Evolutionary conservation across 306 rosid species (phyloP).

Genomic region (Rubus idaeus): DNA sequence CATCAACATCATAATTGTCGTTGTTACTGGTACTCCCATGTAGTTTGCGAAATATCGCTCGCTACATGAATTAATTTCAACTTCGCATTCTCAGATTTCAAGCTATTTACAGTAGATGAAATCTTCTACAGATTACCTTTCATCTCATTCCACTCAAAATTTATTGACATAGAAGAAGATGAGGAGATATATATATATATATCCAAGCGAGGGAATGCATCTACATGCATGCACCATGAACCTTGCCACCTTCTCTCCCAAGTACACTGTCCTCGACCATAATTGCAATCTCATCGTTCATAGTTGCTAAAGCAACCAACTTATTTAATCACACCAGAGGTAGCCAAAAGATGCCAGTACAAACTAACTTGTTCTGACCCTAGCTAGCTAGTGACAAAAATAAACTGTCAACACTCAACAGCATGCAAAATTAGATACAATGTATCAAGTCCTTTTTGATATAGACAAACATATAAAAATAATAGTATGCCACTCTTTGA

Average conservation of each 20-base stretch:
- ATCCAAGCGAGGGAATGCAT: background rate
- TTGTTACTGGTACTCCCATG: background rate
- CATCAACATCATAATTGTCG: no score
- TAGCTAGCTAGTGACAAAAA: background rate
- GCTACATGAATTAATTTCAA: background rate
- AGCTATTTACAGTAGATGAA: background rate
- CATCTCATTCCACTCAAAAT: background rate
- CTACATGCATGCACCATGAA: background rate
- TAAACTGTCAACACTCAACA: conserved; percentile 16
- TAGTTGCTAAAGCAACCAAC: background rate
- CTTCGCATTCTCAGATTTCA: background rate
- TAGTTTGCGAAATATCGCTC: background rate
- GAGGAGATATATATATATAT: no score
- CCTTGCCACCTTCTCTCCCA: background rate
- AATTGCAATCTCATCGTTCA: background rate
- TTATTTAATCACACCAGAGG: conserved; percentile 10
- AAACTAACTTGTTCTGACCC: background rate
- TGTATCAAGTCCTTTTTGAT: background rate
- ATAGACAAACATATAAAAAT: background rate
- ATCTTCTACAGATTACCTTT: background rate
- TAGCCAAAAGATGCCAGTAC: background rate
- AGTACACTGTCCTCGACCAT: background rate
- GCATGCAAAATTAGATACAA: no score
- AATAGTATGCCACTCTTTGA: background rate
- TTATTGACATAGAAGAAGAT: background rate